Conservation (phyloP, 345 rosid genomes). For the Hypericum perforatum region DNA sequence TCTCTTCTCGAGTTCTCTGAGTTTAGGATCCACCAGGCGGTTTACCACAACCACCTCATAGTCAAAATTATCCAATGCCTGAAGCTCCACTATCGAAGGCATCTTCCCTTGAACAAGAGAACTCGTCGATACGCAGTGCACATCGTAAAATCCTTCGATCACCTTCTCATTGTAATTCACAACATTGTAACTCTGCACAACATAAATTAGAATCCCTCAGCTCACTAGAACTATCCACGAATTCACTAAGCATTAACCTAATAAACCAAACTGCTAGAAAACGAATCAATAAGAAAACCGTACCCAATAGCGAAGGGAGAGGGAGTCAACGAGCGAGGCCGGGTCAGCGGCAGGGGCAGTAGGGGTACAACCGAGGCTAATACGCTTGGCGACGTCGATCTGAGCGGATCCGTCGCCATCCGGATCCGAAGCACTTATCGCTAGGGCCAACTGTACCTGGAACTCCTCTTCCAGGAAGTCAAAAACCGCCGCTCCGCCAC, state of each 20-base stretch:
- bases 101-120: conserved; percentile 54
- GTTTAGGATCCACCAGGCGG: conserved; percentile 59
- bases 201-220: no score
- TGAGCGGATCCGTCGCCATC: conserved; percentile 68
- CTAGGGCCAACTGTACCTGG: conserved; percentile 89
- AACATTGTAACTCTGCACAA: conserved; percentile 69
- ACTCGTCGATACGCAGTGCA: conserved; percentile 53
- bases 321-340: conserved; percentile 48
- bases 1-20: conserved; percentile 64
- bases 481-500: conserved; percentile 35
- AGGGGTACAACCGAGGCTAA: conserved; percentile 62
- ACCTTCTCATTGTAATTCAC: conserved; percentile 77
- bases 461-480: conserved; percentile 81
- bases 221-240: neutral
- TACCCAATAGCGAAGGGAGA: conserved; percentile 88
- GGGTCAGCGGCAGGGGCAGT: conserved; percentile 32
- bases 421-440: conserved; percentile 88
- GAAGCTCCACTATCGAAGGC: conserved; percentile 83
- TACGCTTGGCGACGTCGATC: conserved; percentile 93
- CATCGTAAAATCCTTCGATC: conserved; percentile 85
- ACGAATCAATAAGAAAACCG: neutral
- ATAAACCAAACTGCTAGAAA: conserved; percentile 5
- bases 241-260: no score
- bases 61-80: conserved; percentile 50
- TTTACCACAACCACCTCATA: conserved; percentile 75